Percentiles rank a stretch among this genome's conserved stretches.
Conservation (phyloP, 257 asterid genomes). For the Lavandula angustifolia region DNA sequence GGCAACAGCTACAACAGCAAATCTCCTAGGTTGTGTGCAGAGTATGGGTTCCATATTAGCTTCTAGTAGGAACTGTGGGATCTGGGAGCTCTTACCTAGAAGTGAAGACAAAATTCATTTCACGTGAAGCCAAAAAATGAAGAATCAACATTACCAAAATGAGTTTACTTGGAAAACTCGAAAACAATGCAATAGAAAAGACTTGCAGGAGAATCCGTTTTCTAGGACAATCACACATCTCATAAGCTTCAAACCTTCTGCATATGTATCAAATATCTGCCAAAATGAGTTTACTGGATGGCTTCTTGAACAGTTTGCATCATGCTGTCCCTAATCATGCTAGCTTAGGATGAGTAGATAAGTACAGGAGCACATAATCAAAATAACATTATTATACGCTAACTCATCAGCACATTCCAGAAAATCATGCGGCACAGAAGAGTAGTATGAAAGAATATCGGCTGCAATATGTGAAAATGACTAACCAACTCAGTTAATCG, state of each 20-base stretch:
- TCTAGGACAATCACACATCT: neutral
- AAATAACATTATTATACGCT: neutral
- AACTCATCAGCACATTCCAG: neutral
- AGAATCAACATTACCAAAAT: too few species aligned
- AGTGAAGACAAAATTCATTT: conserved; percentile 25
- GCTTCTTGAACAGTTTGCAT: neutral
- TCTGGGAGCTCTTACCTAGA: conserved; percentile 93
- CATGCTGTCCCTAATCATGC: neutral
- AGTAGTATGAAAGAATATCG: conserved; percentile 5
- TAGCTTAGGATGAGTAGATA: neutral
- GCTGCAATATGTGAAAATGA: too few species aligned
- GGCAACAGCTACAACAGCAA: conserved; percentile 98
- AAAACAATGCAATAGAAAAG: neutral
- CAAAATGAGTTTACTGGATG: neutral
- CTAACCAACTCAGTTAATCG: neutral
- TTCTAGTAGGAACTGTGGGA: conserved; percentile 89
- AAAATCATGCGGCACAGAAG: neutral
- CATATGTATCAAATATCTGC: neutral
- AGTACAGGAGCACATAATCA: neutral
- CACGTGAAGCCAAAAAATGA: too few species aligned
- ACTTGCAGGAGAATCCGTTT: neutral
- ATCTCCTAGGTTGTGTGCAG: conserved; percentile 97
- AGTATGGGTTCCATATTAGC: conserved; percentile 77
- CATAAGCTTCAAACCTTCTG: neutral
- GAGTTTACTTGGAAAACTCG: neutral